Conservation (phyloP, 371 early-diverging fungal species). For the Lichtheimia ornata region DNA sequence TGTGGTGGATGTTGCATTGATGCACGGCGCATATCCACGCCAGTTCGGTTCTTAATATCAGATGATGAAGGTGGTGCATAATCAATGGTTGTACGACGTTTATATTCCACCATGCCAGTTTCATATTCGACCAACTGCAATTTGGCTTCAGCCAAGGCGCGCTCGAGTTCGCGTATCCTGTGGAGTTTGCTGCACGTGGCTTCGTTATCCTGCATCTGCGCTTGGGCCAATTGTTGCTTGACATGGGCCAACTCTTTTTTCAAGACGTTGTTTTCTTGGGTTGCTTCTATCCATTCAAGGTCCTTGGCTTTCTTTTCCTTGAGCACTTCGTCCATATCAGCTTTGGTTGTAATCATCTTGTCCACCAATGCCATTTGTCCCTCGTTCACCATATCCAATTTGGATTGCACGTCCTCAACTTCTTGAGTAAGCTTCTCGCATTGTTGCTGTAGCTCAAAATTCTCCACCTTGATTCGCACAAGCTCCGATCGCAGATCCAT, state of each 20-base stretch:
- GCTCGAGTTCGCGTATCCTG: slow-evolving; percentile 16
- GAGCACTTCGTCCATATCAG: slow-evolving; percentile 31
- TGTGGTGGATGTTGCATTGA: not conserved
- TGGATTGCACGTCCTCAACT: slow-evolving; percentile 25
- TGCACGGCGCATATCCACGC: slow-evolving; percentile 3
- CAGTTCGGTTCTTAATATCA: not conserved
- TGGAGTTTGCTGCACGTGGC: slow-evolving; percentile 4
- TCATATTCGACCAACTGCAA: slow-evolving; percentile 10
- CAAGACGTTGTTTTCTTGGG: slow-evolving; percentile 14
- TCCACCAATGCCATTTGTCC: slow-evolving; percentile 45
- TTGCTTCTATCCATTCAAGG: slow-evolving; percentile 19
- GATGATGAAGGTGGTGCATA: not conserved
- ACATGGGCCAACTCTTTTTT: slow-evolving; percentile 9
- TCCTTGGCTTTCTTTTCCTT: slow-evolving; percentile 26
- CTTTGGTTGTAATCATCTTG: slow-evolving; percentile 28
- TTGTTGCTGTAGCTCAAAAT: slow-evolving; percentile 38
- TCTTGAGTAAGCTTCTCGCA: slow-evolving; percentile 31
- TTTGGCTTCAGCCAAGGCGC: slow-evolving; percentile 11
- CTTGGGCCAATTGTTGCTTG: not conserved
- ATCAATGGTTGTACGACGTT: slow-evolving; percentile 1
- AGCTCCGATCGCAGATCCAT: slow-evolving; percentile 21
- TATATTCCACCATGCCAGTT: not conserved
- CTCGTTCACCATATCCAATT: slow-evolving; percentile 47
- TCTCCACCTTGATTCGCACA: slow-evolving; percentile 32
- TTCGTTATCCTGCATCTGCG: slow-evolving; percentile 4